These are phyloP conservation scores for Hawksworthiomyces lignivorus DNA, from an alignment of 2,329 filamentous ascomycete species.

Conservation along the genomic window DNA sequence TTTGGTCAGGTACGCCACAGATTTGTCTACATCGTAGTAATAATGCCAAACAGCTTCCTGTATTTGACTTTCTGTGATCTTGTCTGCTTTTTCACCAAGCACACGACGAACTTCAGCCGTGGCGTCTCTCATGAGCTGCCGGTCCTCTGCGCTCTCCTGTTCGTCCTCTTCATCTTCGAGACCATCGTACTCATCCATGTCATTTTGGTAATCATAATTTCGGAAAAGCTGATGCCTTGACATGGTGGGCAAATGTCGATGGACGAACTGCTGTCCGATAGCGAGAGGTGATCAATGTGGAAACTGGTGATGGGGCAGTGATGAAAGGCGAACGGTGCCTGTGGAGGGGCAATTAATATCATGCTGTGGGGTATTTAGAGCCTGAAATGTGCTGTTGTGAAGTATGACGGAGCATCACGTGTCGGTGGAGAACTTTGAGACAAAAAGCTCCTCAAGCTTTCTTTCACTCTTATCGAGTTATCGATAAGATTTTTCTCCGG, in stretches of 20 bases:
- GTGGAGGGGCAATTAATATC: no score
- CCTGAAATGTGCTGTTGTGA: no score
- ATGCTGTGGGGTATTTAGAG: no score
- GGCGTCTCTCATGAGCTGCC: constrained; percentile 50
- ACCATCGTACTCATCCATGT: constrained; percentile 43
- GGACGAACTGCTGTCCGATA: no score
- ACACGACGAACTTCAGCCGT: constrained; percentile 58
- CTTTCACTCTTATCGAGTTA: no score
- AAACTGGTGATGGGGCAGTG: no score
- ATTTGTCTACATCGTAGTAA: constrained; percentile 86
- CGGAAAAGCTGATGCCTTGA: constrained; percentile 40
- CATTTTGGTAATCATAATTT: constrained; percentile 43
- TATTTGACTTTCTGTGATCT: constrained; percentile 58
- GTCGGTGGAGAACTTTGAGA: no score
- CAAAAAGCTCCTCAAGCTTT: no score
- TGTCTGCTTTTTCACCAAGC: constrained; percentile 52
- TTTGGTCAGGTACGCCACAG: constrained; percentile 71
- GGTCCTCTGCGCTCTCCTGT: constrained; percentile 40
- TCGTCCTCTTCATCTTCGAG: constrained; percentile 35
- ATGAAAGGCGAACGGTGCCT: no score
- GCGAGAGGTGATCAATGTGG: no score
- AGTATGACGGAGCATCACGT: no score
- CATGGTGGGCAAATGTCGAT: constrained; percentile 25
- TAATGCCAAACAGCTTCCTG: constrained; percentile 92
- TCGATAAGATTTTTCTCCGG: no score